Base-by-base conservation (phyloP, 2,329 filamentous ascomycete genomes). In the Xenoacremonium recifei region DNA sequence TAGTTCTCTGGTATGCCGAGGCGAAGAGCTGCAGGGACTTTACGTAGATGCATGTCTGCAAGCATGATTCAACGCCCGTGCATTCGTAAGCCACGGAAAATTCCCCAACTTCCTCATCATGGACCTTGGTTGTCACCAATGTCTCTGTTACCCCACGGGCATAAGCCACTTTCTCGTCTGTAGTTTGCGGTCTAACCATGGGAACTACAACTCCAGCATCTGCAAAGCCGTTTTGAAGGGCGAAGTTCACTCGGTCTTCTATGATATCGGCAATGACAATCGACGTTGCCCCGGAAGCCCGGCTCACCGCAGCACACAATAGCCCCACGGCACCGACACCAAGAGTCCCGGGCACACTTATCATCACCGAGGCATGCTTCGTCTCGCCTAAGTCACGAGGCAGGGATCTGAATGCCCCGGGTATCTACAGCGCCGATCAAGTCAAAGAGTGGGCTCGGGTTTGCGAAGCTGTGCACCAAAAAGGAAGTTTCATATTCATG, bases 211-310 rank as follows among this genome's bases (percentile, higher is more conserved):
- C 50, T 0, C 34, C 37, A 3, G 40, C 16, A 4, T 54, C 57
- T 2, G 23, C 21, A 0, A 56, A 31, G 6, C 37, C 36, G 20
- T 44, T 39, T 6, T 17, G 16, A 12, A 42, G 31, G 20, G 53
- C 53, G 19, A 56, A 57, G 2, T 37, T 29, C 13, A 56, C 36
- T n/a, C 54, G 55, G 3, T 40, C 44, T 3, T 30, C 5, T 9
- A 49, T 48, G 12, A 56, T 44, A n/a, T 57, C 53, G 1, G 45
- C 44, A 11, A 56, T 49, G n/a, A 44, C 29, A 15, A 57, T 39
- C 10, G 20, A 11, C 3, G 16, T 35, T 13, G 27, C 39, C 16
- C 41, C 41, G 9, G n/a, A 20, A 16, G 15, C n/a, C 21, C 35
- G 39, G 15, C 35, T 36, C 15, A 27, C 41, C 34, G 41, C 41